Percentiles rank a stretch among this genome's conserved stretches.
Evolutionary conservation across 371 early-diverging fungal species (phyloP).

Genomic region (Globomyces sp.): DNA sequence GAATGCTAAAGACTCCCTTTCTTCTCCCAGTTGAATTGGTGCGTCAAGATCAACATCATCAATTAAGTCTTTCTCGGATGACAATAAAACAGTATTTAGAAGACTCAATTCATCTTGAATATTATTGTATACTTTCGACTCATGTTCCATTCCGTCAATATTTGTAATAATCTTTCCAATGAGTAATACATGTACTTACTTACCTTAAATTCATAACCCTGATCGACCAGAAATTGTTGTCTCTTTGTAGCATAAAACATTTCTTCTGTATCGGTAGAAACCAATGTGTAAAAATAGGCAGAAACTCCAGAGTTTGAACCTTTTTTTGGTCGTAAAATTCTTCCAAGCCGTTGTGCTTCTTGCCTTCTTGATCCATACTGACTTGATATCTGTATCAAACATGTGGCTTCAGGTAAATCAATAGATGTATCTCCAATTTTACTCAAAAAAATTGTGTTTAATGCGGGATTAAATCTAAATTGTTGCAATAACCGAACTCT

Average conservation of each 20-base stretch:
- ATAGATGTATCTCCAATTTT: constrained; percentile 99
- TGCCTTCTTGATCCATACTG: constrained; percentile 99
- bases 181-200: no score
- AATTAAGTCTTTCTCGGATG: constrained; percentile 58
- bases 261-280: constrained; percentile 98
- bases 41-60: constrained; percentile 67
- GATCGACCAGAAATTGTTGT: constrained; percentile 99
- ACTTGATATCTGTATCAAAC: constrained; percentile 97
- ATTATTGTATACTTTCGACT: constrained; percentile 61
- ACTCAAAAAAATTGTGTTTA: constrained; percentile 97
- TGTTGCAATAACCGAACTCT: constrained; percentile 92
- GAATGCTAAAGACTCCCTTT: background rate
- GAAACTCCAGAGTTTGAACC: constrained; percentile 96
- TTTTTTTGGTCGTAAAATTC: constrained; percentile 97
- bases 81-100: constrained; percentile 74
- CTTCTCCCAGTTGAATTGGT: constrained; percentile 43
- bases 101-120: constrained; percentile 79
- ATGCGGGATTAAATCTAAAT: constrained; percentile 89
- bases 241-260: constrained; percentile 98
- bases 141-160: constrained; percentile 70
- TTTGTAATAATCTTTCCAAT: constrained; percentile 53
- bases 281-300: constrained; percentile 98
- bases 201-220: constrained; percentile 97
- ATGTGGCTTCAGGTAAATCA: constrained; percentile 99
- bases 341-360: constrained; percentile 97